These are phyloP conservation scores for Marchantia paleacea DNA, from an alignment of 225 moss, liverwort and hornwort species.

Conservation along the genomic window DNA sequence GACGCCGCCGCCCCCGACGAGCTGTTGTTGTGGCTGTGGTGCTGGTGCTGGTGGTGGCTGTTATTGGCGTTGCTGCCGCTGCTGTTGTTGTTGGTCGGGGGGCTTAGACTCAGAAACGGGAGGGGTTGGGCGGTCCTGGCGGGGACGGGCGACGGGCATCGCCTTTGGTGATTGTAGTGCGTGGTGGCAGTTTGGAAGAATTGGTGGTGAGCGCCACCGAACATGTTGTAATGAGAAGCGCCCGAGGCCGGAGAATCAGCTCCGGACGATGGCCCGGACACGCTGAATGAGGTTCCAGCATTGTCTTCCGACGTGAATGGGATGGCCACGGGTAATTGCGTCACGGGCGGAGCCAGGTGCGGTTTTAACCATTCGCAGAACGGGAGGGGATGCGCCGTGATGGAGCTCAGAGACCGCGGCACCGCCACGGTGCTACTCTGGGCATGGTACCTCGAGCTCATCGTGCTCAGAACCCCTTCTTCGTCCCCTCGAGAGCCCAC, in stretches of 20 bases:
- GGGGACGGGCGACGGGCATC: constrained; percentile 49
- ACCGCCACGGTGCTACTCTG: constrained; percentile 79
- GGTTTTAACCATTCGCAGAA: constrained; percentile 83
- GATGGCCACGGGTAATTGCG: constrained; percentile 78
- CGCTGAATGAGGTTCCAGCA: constrained; percentile 37
- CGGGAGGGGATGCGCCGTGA: constrained; percentile 67
- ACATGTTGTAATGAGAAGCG: constrained; percentile 29
- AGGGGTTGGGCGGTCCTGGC: constrained; percentile 24
- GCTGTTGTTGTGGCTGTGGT: neutral
- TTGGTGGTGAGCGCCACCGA: constrained; percentile 52
- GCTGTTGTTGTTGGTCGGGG: constrained; percentile 49
- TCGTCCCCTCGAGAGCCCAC: constrained; percentile 11
- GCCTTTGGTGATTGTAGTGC: constrained; percentile 47
- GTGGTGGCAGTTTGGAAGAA: constrained; percentile 60
- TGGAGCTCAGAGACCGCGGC: constrained; percentile 75
- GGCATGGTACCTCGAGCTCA: constrained; percentile 84
- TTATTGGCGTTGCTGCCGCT: constrained; percentile 2
- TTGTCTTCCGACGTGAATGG: constrained; percentile 48
- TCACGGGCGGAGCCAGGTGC: constrained; percentile 54
- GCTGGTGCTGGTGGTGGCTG: constrained; percentile 31
- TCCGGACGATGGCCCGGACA: constrained; percentile 33
- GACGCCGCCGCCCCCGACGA: neutral
- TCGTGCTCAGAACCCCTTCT: constrained; percentile 32
- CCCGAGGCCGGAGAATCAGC: constrained; percentile 23
- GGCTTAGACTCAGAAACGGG: constrained; percentile 89